Conservation (phyloP, 805 yeast genomes). For the Candida verbasci region DNA sequence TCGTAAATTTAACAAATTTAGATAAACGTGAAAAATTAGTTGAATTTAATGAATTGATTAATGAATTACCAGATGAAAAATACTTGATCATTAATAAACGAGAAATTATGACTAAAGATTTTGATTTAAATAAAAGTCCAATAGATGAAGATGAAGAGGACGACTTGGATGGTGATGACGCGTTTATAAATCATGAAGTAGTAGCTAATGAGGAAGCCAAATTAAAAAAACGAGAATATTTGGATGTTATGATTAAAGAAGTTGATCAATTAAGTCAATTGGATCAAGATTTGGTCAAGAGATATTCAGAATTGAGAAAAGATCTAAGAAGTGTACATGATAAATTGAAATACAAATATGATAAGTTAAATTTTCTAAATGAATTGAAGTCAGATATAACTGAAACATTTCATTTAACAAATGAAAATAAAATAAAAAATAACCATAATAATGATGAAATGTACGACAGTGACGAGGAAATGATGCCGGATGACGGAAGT, state of each 20-base stretch:
- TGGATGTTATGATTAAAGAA: conserved; percentile 8
- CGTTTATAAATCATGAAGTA: background rate
- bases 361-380: conserved; percentile 26
- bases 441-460: background rate
- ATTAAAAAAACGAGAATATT: background rate
- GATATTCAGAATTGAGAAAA: conserved; percentile 18
- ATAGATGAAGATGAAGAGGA: conserved; percentile 7
- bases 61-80: conserved; percentile 30
- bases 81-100: conserved; percentile 17
- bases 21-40: conserved; percentile 10
- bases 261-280: conserved; percentile 4
- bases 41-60: conserved; percentile 21
- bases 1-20: conserved; percentile 12
- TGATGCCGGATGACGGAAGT: background rate
- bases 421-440: background rate
- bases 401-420: conserved; percentile 1
- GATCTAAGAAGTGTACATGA: conserved; percentile 15
- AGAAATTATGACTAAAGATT: conserved; percentile 1
- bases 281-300: conserved; percentile 9
- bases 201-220: background rate
- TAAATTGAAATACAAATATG: conserved; percentile 20
- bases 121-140: conserved; percentile 1
- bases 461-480: conserved; percentile 10
- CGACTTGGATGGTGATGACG: conserved; percentile 8
- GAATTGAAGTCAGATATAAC: conserved; percentile 9